These are phyloP conservation scores for Rhynchospora breviuscula DNA, from an alignment of 176 grass and related monocot species.

Conservation along the genomic window DNA sequence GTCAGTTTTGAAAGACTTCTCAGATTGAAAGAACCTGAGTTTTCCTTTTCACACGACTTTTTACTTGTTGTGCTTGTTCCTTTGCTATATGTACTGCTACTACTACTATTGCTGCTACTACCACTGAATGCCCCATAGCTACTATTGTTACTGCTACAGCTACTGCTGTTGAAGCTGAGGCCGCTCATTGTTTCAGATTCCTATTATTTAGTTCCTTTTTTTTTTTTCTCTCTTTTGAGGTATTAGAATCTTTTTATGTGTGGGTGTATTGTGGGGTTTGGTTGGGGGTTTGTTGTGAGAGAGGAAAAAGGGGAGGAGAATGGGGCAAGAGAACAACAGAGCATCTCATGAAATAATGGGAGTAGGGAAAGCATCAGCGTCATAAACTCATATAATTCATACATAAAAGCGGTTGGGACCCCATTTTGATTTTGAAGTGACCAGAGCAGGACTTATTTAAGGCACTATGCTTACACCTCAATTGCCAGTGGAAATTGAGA, in stretches of 20 bases:
- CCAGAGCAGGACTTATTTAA: not conserved
- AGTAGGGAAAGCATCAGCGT: not conserved
- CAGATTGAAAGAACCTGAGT: constrained; percentile 55
- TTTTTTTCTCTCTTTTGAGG: no score
- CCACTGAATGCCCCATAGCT: constrained; percentile 1
- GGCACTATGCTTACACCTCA: not conserved
- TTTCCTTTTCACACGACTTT: not conserved
- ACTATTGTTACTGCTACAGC: not conserved
- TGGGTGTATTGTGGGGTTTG: not conserved
- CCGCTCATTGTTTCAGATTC: constrained; percentile 33
- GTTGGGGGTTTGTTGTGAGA: not conserved
- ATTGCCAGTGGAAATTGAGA: not conserved
- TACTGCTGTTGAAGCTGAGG: constrained; percentile 12
- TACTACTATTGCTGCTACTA: not conserved
- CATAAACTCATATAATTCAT: not conserved
- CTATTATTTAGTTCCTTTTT: not conserved
- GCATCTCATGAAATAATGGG: constrained; percentile 7
- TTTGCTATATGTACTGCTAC: not conserved
- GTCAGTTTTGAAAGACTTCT: constrained; percentile 73
- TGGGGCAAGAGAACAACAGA: not conserved
- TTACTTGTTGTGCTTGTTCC: constrained; percentile 7
- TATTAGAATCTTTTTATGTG: not conserved
- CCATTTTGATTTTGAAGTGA: constrained; percentile 18
- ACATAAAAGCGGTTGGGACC: not conserved
- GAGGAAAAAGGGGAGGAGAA: not conserved